Base-by-base conservation (phyloP, 495 filamentous ascomycete genomes). In the Xylaria castorea region DNA sequence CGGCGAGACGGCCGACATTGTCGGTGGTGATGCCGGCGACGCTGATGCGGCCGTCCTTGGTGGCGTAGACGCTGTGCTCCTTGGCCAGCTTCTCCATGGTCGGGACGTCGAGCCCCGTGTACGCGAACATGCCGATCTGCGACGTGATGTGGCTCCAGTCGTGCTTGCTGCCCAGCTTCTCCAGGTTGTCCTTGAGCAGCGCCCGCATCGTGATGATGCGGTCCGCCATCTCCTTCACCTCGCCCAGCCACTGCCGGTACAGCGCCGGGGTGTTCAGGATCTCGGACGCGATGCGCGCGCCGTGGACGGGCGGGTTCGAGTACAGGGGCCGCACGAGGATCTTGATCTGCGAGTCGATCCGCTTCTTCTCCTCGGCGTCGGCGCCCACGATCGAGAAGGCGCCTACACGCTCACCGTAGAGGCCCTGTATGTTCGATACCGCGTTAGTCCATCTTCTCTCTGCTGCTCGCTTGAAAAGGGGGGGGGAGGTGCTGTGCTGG, bases 81-180 rank as follows among this genome's bases (percentile, higher is more conserved):
- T 97, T 94, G 71, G 96, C 94, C 71, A 99, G 87, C 80, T 84
- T 85, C 32, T 95, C 92, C 93, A 98, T 97, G 86, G 97, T 92
- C 85, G 96, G 92, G 73, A 95, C 90, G 76, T 89, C 95, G 80
- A 99, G 85, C 63, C 96, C 96, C 42, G 96, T 99, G 87, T 96
- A 99, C 76, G 95, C 95, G 79, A 99, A 99, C 96, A 99, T 99
- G 84, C 96, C 96, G 75, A 99, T 99, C 88, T 95, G 95, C 81
- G 88, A 94, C 68, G 96, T 99, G 84, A 99, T 99, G 87, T 99
- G 96, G 83, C 91, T 92, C 96, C 96, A 99, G 85, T 97, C 93
- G 83, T 96, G 94, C 87, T 94, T 93, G 86, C 92, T 94, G 76
- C 95, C 96, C 71, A 97, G 89, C 82, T 92, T 91, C 89, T 97